Conservation (phyloP, 1,284 basidiomycete genomes). For the Uromyces viciae-fabae region DNA sequence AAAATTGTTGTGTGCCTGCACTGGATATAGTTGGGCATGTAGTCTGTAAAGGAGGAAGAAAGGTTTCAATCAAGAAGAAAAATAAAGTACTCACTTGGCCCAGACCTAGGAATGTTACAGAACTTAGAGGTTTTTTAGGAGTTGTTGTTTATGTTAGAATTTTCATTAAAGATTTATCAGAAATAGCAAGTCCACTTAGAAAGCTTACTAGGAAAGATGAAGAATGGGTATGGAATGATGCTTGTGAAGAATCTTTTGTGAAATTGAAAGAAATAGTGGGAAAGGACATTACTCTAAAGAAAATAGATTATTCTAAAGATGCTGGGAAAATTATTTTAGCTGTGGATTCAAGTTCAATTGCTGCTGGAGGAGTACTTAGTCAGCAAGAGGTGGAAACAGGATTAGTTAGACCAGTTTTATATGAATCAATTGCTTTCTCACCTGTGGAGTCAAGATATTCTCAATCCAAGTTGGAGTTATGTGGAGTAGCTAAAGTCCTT, state of each 20-base stretch:
- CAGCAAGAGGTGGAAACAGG: slow-evolving; percentile 6
- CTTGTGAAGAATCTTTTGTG: background rate
- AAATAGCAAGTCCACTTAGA: background rate
- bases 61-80: background rate
- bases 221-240: background rate
- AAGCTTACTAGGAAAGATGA: background rate
- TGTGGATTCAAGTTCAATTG: background rate
- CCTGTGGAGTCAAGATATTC: slow-evolving; percentile 23
- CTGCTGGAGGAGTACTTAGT: background rate
- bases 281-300: background rate
- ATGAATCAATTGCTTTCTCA: background rate
- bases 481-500: slow-evolving; percentile 25
- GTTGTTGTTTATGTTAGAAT: slow-evolving; percentile 8
- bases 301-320: background rate
- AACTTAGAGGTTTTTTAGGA: background rate
- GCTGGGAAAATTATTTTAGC: background rate
- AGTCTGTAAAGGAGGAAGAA: background rate
- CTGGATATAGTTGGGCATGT: slow-evolving; percentile 5
- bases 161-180: background rate
- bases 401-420: background rate
- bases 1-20: background rate
- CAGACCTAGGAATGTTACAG: background rate
- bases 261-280: background rate
- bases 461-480: slow-evolving; percentile 38
- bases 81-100: slow-evolving; percentile 17